Base-by-base conservation (phyloP, 2,329 filamentous ascomycete genomes). In the Leptosphaerulina australis region DNA sequence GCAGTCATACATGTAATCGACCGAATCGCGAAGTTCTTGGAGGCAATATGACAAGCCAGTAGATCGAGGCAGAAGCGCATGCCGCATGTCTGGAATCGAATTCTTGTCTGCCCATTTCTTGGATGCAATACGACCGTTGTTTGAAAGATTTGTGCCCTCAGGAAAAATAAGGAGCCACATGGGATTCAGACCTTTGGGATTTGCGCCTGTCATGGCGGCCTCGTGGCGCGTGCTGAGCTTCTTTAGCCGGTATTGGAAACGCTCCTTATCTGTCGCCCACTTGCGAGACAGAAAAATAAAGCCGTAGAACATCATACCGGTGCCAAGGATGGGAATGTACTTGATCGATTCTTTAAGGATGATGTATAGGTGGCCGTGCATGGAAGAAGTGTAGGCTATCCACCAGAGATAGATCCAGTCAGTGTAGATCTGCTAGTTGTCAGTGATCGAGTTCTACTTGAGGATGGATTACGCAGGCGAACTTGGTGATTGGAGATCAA, bases 351-450 rank as follows among this genome's bases (percentile, higher is more conserved):
- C 88, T 68, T 95, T 95, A 52, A 95, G 81, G 64, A 96, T 93
- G 69, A 96, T 96, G 77, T 90, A 95, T 61, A 96, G 79, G 68
- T 92, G 88, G 8, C 91, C 91, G 66, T 94, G 88, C 83, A 90
- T 90, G 28, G 80, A 79, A 33, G 87, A 85, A 25, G 88, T 88
- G 67, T 95, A 95, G 37, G 85, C 88, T 17, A 88, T 84, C 91
- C 91, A 95, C 91, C 91, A 96, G n/a, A 96, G 82, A 70, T 95
- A 96, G 15, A 95, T 74, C 90, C 90, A 95, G 74, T 95, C 90
- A 8, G 90, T 92, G 72, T 93, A 93, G 56, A 93, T 87, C 84
- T 77, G 49, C 3, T 3, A 5, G 44, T 68, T 26, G 67, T 63
- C 33, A 25, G 22, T 12, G 1, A 7, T 8, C 11, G 15, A 15